Percentiles rank a stretch among this genome's conserved stretches.
Evolutionary conservation across 306 rosid species (phyloP).

Genomic region (Cucurbita moschata): DNA sequence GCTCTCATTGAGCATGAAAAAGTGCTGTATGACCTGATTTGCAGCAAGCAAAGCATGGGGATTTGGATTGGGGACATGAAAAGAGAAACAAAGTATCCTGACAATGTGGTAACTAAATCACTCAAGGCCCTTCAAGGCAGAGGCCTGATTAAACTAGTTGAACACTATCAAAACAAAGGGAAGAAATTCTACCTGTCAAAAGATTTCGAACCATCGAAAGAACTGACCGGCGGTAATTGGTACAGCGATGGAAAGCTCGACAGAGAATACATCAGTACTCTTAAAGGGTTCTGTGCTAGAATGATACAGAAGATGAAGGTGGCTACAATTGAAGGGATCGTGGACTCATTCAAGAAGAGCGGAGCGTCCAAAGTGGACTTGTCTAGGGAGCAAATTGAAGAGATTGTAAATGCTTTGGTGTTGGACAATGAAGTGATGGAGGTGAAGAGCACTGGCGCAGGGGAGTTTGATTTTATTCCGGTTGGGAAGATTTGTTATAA

Average conservation of each 20-base stretch:
- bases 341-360: slow-evolving; percentile 14
- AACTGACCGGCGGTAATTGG: slow-evolving; percentile 61
- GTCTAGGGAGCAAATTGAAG: slow-evolving; percentile 30
- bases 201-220: slow-evolving; percentile 60
- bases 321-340: slow-evolving; percentile 31
- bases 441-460: slow-evolving; percentile 49
- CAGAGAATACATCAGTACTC: slow-evolving; percentile 19
- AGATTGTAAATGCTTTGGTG: slow-evolving; percentile 43
- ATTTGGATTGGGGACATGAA: slow-evolving; percentile 51
- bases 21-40: slow-evolving; percentile 29
- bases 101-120: slow-evolving; percentile 23
- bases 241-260: slow-evolving; percentile 44
- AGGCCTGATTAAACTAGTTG: slow-evolving; percentile 49
- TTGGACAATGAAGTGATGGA: slow-evolving; percentile 42
- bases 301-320: slow-evolving; percentile 31
- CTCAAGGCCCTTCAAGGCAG: slow-evolving; percentile 39
- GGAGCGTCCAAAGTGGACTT: slow-evolving; percentile 19
- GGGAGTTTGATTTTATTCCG: slow-evolving; percentile 39
- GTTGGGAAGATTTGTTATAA: slow-evolving; percentile 46
- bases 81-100: slow-evolving; percentile 32
- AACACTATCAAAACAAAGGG: slow-evolving; percentile 44
- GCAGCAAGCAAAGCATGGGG: slow-evolving; percentile 39
- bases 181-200: slow-evolving; percentile 56
- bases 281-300: slow-evolving; percentile 24
- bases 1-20: slow-evolving; percentile 36